Base-by-base conservation (phyloP, 495 filamentous ascomycete species). In the Xylaria acuta region DNA sequence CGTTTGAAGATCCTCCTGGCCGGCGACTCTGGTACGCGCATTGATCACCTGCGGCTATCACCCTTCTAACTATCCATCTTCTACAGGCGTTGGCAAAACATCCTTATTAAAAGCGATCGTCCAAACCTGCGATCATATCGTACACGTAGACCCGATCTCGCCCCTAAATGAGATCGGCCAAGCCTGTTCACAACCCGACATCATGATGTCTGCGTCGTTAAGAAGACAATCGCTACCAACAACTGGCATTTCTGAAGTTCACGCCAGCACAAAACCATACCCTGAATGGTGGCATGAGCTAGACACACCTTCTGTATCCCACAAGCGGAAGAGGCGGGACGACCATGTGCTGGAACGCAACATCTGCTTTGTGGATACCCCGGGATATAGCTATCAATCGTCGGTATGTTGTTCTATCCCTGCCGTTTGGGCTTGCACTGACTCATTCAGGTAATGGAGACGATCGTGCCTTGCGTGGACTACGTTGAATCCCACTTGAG, bases 211-310 rank as follows among this genome's bases (percentile, higher is more conserved):
- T 36, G 74, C 74, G 62, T 74, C 77, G 36, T 53, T 78, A 67
- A 73, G 58, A 73, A 78, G 73, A 56, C 62, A 76, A 22, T 54
- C 66, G 18, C 72, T 53, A 54, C 71, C 78, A 51, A 92, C 88
- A 58, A 76, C 77, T 59, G 73, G 83, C 20, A 90, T 96, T 66
- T 90, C 89, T 11, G 97, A 98, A 80, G 90, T 97, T 18, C 92
- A 93, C 82, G 97, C 96, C 59, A 98, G 95, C 77, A 98, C 96
- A 18, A 93, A 92, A 75, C 88, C 96, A 67, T 97, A 97, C 82
- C 96, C 97, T 3, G 79, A 89, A 45, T 98, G 96, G 96, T 98
- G 94, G 94, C 92, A 93, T n/a, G 93, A 97, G 74, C 78, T 95
- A 65, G 93, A 97, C 49, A 90, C 94, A 65, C 91, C 90, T 58